phyloP scores from a whole-genome alignment of 2,329 filamentous ascomycete species.

The Fonsecaea pugnacius region DNA sequence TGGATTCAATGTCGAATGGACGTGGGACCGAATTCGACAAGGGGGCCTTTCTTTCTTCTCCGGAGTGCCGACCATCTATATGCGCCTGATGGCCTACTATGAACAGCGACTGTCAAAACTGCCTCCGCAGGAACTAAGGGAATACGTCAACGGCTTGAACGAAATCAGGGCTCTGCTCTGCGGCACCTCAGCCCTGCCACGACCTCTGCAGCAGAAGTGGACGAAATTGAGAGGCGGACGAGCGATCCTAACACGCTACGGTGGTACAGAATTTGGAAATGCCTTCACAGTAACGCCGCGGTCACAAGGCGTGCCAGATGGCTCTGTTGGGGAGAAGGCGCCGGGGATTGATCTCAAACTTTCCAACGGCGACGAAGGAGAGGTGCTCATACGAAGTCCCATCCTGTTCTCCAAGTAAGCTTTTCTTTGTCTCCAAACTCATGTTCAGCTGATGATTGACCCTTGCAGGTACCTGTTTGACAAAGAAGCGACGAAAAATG shows the following conservation, averaged over 20 bases:
- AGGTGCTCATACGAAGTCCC: conserved; percentile 48
- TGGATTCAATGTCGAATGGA: conserved; percentile 42
- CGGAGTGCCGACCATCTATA: conserved; percentile 48
- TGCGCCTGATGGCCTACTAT: conserved; percentile 44
- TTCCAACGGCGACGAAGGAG: conserved; percentile 51
- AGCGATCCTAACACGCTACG: conserved; percentile 49
- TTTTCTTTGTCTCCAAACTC: not conserved
- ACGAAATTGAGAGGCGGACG: conserved; percentile 45
- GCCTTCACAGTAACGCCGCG: conserved; percentile 46
- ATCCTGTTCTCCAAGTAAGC: conserved; percentile 47
- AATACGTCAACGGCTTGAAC: conserved; percentile 50
- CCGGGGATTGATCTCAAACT: conserved; percentile 49
- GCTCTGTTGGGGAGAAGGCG: conserved; percentile 41
- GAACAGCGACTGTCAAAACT: conserved; percentile 28
- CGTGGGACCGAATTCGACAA: conserved; percentile 44
- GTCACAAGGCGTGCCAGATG: conserved; percentile 22
- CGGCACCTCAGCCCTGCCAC: conserved; percentile 53
- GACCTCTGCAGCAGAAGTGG: conserved; percentile 57
- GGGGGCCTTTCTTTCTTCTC: conserved; percentile 44
- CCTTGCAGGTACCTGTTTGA: conserved; percentile 40
- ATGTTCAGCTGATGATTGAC: not conserved
- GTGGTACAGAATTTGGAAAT: conserved; percentile 50
- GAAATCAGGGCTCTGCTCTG: conserved; percentile 31
- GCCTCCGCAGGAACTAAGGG: conserved; percentile 29
- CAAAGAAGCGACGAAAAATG: conserved; percentile 37